Conservation (phyloP, 805 yeast species). For the Hanseniaspora valbyensis region DNA sequence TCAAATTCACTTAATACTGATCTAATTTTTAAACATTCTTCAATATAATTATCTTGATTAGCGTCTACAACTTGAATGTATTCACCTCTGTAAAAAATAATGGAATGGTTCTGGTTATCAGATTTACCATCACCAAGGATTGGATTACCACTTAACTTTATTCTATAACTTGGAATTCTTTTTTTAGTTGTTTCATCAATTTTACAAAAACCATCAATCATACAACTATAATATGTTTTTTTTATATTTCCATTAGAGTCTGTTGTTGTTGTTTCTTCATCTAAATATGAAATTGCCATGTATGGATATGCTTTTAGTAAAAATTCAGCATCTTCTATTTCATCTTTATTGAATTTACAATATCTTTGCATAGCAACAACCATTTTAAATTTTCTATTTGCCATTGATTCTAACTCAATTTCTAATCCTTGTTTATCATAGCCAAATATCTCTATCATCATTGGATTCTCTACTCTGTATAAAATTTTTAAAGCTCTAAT, state of each 20-base stretch:
- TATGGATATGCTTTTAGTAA: slow-evolving; percentile 66
- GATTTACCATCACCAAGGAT: slow-evolving; percentile 94
- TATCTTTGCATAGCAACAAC: slow-evolving; percentile 82
- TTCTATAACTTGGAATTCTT: slow-evolving; percentile 49
- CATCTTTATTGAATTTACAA: slow-evolving; percentile 52
- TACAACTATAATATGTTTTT: slow-evolving; percentile 46
- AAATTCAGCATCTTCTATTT: slow-evolving; percentile 54
- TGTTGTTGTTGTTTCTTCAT: slow-evolving; percentile 26
- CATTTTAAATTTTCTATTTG: slow-evolving; percentile 67
- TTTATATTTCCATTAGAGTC: slow-evolving; percentile 20
- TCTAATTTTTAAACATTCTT: slow-evolving; percentile 85
- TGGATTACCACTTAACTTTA: slow-evolving; percentile 85
- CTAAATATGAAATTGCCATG: slow-evolving; percentile 44
- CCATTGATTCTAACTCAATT: slow-evolving; percentile 57
- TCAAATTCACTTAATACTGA: slow-evolving; percentile 85
- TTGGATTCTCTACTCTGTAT: slow-evolving; percentile 55
- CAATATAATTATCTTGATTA: slow-evolving; percentile 88
- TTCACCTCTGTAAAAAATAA: slow-evolving; percentile 85
- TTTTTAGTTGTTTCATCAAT: slow-evolving; percentile 40
- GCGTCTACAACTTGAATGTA: slow-evolving; percentile 93
- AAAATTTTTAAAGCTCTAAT: slow-evolving; percentile 59
- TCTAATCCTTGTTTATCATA: slow-evolving; percentile 47
- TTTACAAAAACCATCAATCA: slow-evolving; percentile 51
- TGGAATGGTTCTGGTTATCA: slow-evolving; percentile 83
- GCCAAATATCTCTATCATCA: slow-evolving; percentile 36